Conservation (phyloP, 1,139 yeast genomes). For the Pichia sorboxylosa region DNA sequence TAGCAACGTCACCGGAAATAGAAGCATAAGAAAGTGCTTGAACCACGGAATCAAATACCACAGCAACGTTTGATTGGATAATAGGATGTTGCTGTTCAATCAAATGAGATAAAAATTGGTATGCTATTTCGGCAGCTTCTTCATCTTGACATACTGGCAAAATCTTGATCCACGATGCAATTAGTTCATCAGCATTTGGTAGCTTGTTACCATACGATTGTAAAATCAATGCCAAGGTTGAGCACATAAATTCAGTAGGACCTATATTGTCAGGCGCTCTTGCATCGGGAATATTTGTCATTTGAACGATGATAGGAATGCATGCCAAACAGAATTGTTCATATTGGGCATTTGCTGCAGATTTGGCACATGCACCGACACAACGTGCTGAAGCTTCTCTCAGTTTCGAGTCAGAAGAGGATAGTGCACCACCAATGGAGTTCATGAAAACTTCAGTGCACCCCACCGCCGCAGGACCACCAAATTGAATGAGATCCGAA, state of each 20-base stretch:
- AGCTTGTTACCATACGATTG: slow-evolving; percentile 42
- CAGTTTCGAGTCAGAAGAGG: slow-evolving; percentile 57
- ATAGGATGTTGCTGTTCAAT: slow-evolving; percentile 60
- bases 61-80: slow-evolving; percentile 37
- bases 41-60: slow-evolving; percentile 60
- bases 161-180: slow-evolving; percentile 68
- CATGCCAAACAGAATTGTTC: slow-evolving; percentile 56
- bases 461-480: slow-evolving; percentile 56
- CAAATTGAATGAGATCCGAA: slow-evolving; percentile 69
- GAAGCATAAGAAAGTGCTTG: slow-evolving; percentile 66
- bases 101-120: slow-evolving; percentile 62
- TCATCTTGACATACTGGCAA: slow-evolving; percentile 78
- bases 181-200: slow-evolving; percentile 50
- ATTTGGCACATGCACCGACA: slow-evolving; percentile 78
- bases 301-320: slow-evolving; percentile 61
- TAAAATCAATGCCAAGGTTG: slow-evolving; percentile 75
- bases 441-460: slow-evolving; percentile 56
- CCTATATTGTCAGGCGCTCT: slow-evolving; percentile 70
- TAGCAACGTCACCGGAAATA: slow-evolving; percentile 60
- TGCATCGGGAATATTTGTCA: slow-evolving; percentile 75
- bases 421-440: slow-evolving; percentile 53
- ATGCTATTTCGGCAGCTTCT: slow-evolving; percentile 84
- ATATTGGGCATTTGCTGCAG: slow-evolving; percentile 50
- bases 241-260: slow-evolving; percentile 79
- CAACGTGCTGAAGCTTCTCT: slow-evolving; percentile 85